These are phyloP conservation scores for Ophiocordyceps camponoti-floridani DNA, from an alignment of 2,329 filamentous ascomycete genomes.

Conservation along the genomic window DNA sequence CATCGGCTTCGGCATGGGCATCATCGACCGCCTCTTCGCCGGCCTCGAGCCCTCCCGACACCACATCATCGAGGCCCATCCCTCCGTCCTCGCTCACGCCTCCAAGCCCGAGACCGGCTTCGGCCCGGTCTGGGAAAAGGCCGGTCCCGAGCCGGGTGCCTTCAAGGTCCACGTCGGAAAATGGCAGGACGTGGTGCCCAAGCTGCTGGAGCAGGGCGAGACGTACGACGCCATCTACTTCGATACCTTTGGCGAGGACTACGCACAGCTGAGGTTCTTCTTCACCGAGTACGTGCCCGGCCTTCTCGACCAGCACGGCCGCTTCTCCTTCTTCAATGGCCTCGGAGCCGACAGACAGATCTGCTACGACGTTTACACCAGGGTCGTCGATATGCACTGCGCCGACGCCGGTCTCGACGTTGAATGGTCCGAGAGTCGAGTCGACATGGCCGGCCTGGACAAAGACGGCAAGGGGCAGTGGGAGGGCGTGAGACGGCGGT, in stretches of 20 bases:
- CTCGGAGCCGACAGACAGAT: constrained; percentile 82
- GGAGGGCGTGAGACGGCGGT: constrained; percentile 73
- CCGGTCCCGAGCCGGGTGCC: constrained; percentile 43
- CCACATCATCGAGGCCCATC: constrained; percentile 78
- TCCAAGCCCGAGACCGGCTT: constrained; percentile 29
- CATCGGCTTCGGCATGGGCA: constrained; percentile 83
- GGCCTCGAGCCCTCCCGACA: constrained; percentile 48
- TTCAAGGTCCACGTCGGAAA: constrained; percentile 49
- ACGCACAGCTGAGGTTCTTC: constrained; percentile 67
- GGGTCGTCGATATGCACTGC: constrained; percentile 80
- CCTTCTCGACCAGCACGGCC: constrained; percentile 51
- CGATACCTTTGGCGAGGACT: constrained; percentile 94
- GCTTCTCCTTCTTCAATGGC: constrained; percentile 80
- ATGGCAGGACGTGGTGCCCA: constrained; percentile 68
- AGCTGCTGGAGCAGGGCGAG: constrained; percentile 47
- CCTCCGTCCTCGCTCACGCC: constrained; percentile 53
- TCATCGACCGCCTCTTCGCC: constrained; percentile 63
- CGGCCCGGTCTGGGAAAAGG: constrained; percentile 34
- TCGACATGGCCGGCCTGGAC: constrained; percentile 49
- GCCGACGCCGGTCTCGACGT: constrained; percentile 79
- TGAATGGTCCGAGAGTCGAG: constrained; percentile 63
- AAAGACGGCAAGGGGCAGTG: constrained; percentile 57
- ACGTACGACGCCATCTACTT: constrained; percentile 86
- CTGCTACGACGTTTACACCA: constrained; percentile 91
- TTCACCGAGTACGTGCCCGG: constrained; percentile 77